Percentiles rank a stretch among this genome's conserved stretches.
These are phyloP conservation scores for Fusarium secorum DNA, from an alignment of 2,329 filamentous ascomycete species.

Conservation along the genomic window DNA sequence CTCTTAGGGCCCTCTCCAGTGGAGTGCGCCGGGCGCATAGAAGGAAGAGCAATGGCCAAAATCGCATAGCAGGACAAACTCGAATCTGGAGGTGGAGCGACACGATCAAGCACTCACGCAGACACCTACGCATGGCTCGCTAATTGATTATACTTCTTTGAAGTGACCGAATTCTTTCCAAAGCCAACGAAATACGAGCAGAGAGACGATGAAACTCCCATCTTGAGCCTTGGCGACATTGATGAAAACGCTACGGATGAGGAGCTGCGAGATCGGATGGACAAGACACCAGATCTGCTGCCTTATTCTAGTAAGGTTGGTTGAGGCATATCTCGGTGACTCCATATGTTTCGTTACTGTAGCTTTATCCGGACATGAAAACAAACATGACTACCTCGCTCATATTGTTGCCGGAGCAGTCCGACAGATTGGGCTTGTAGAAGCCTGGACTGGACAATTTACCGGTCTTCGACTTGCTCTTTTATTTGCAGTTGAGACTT, in stretches of 20 bases:
- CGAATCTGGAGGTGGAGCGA: neutral
- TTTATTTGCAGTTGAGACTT: no score
- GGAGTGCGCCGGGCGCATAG: no score
- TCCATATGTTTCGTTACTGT: neutral
- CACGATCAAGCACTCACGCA: neutral
- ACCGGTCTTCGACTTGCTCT: no score
- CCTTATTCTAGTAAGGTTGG: no score
- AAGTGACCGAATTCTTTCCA: neutral
- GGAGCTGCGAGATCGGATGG: neutral
- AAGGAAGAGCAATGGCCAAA: no score
- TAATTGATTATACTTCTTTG: neutral
- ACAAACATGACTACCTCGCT: neutral
- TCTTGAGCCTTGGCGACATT: neutral
- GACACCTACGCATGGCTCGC: neutral
- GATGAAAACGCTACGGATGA: neutral
- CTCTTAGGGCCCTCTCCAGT: no score
- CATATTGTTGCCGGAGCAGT: neutral
- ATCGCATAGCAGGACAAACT: neutral
- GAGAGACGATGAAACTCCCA: neutral
- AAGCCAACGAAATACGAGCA: neutral
- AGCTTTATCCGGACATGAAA: no score
- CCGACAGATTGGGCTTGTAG: neutral
- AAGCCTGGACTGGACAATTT: neutral
- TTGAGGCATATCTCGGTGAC: neutral
- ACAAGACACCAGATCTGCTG: no score